Base-by-base conservation (phyloP, 352 stramenopile species). In the Phytophthora hybrid region DNA sequence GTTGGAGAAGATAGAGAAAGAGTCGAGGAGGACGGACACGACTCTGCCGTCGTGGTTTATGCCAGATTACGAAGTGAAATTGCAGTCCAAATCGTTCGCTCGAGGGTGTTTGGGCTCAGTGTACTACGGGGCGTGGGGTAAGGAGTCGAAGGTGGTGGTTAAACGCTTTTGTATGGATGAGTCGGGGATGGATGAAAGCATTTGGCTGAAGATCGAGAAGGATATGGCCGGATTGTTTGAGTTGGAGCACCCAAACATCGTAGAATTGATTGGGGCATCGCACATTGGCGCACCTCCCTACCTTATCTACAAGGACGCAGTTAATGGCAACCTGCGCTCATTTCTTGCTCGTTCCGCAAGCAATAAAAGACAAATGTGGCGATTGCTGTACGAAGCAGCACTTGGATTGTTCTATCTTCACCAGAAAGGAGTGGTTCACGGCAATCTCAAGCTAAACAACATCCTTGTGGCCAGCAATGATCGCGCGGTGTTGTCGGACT, bases 391-490 rank as follows among this genome's bases (percentile, higher is more conserved):
- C 19, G 47, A 78, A 19, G 62, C 71, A 5, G 72, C 68, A 7
- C 52, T 76, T 21, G 76, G 69, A 9, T 46, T 78, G 23, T 34
- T 71, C 8, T 76, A 80, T 32, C 21, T 80, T 13, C 76, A 80
- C 58, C 6, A 63, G 23, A 37, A 55, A 2, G 52, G 61, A 2
- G 55, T 80, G 14, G 65, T 82, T 9, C 76, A 82, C 41, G 71
- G 71, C 8, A 62, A 78, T 32, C 32, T 82, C 34, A 80, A 75
- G 34, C 62, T 74, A n/a, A 68, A 68, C 23, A 82, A 82, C 39
- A 76, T 80, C 18, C n/a, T 82, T 3, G 51, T 80, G 0, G 60
- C 57, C 7, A 23, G 49, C 11, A 58, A 77, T 26, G 34, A 52
- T 6, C 47, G 54, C 14, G 37, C 73, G 8, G 76, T 76, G 46